phyloP scores from a whole-genome alignment of 495 filamentous ascomycete species.

The Poronia punctata region DNA sequence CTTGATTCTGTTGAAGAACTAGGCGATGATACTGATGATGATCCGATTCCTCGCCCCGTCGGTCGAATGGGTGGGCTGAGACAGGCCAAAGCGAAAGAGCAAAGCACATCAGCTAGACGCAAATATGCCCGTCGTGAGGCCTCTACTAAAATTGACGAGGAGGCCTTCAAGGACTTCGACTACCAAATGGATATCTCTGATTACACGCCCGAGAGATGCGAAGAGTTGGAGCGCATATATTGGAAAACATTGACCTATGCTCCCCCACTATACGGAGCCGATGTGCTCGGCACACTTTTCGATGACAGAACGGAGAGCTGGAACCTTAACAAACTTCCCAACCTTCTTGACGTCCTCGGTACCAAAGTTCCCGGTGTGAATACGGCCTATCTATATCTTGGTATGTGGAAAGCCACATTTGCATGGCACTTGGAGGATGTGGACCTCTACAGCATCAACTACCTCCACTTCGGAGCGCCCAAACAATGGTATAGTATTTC shows the following conservation, averaged over 20 bases:
- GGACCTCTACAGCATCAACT: conserved; percentile 99
- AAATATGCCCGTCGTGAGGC: conserved; percentile 74
- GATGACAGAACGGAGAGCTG: conserved; percentile 75
- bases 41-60: conserved; percentile 27
- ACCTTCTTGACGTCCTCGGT: conserved; percentile 87
- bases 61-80: conserved; percentile 35
- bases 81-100: conserved; percentile 42
- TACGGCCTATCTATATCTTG: conserved; percentile 95
- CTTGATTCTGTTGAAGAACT: conserved; percentile 42
- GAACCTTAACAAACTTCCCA: conserved; percentile 92
- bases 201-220: conserved; percentile 82
- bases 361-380: conserved; percentile 96
- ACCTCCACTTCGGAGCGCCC: conserved; percentile 95
- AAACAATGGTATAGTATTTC: conserved; percentile 99
- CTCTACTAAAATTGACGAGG: conserved; percentile 70
- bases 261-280: conserved; percentile 89
- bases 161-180: conserved; percentile 79
- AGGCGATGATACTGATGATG: conserved; percentile 39
- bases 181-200: conserved; percentile 80
- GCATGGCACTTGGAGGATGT: conserved; percentile 99
- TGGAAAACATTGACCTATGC: conserved; percentile 96
- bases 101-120: conserved; percentile 56
- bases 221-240: conserved; percentile 87
- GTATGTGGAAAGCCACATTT: conserved; percentile 99
- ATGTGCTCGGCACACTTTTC: conserved; percentile 95